These are phyloP conservation scores for Ceratocystis albifundus DNA, from an alignment of 2,329 filamentous ascomycete genomes.

Conservation along the genomic window DNA sequence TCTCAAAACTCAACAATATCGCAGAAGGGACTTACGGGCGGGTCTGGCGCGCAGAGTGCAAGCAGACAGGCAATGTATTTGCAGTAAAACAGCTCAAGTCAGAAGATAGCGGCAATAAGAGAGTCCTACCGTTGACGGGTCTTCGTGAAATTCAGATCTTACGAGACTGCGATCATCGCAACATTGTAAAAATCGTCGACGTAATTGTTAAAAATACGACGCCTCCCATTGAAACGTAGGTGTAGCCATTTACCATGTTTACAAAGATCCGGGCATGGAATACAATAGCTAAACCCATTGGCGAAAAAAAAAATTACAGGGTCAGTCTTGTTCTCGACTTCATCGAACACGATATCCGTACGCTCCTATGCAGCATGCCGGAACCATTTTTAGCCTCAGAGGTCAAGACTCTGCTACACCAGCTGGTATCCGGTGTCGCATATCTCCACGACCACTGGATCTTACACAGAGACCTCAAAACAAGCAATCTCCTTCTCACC, in stretches of 20 bases:
- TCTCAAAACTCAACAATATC: slow-evolving; percentile 88
- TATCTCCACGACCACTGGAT: slow-evolving; percentile 88
- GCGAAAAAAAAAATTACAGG: slow-evolving; percentile 38
- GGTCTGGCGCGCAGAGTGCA: slow-evolving; percentile 74
- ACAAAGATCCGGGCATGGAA: slow-evolving; percentile 23
- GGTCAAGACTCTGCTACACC: slow-evolving; percentile 76
- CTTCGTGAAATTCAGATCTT: slow-evolving; percentile 89
- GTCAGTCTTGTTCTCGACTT: slow-evolving; percentile 96
- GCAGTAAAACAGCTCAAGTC: slow-evolving; percentile 87
- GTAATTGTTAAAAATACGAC: slow-evolving; percentile 64
- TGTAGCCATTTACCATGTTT: slow-evolving; percentile 15
- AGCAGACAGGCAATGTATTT: slow-evolving; percentile 64
- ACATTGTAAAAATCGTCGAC: slow-evolving; percentile 72
- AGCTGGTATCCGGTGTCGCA: slow-evolving; percentile 66
- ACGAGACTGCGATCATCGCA: slow-evolving; percentile 64
- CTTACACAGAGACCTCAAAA: slow-evolving; percentile 86
- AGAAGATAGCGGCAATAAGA: slow-evolving; percentile 44
- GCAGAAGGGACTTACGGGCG: slow-evolving; percentile 95
- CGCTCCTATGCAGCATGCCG: slow-evolving; percentile 83
- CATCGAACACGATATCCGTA: slow-evolving; percentile 91
- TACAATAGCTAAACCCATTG: not conserved
- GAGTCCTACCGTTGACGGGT: slow-evolving; percentile 69
- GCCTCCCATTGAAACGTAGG: slow-evolving; percentile 43
- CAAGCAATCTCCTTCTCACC: slow-evolving; percentile 85
- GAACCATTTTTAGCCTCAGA: slow-evolving; percentile 89